A percentile compares a stretch with the other conserved stretches of the same genome.
These are phyloP conservation scores for Elymus sibiricus DNA, from an alignment of 176 grass and related monocot species.

Conservation along the genomic window DNA sequence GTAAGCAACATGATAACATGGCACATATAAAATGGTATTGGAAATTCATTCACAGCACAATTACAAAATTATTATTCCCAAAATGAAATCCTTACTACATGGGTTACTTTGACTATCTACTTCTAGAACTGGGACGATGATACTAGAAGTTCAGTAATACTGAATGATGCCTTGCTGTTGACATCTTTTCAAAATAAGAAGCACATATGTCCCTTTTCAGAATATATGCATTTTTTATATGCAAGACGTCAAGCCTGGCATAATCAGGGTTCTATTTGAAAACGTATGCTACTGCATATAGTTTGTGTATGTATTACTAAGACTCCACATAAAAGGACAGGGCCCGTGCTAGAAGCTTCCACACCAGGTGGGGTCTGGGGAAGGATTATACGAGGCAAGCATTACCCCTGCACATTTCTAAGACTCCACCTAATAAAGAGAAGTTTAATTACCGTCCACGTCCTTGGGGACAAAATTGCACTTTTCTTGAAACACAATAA, in stretches of 20 bases:
- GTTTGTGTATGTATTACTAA: neutral
- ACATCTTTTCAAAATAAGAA: slow-evolving; percentile 5
- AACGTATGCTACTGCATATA: neutral
- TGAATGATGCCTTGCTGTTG: neutral
- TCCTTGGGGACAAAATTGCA: neutral
- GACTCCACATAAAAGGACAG: neutral
- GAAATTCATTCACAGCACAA: neutral
- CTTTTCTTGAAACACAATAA: neutral
- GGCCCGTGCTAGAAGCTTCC: too few species aligned
- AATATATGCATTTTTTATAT: neutral
- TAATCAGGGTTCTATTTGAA: neutral
- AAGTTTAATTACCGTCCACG: neutral
- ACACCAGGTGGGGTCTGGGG: too few species aligned
- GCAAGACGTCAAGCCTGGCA: neutral
- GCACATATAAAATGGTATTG: neutral
- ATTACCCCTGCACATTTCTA: neutral
- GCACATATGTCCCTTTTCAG: neutral
- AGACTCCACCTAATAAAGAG: neutral
- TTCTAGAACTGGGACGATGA: neutral
- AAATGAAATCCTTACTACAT: neutral
- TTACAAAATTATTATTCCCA: neutral
- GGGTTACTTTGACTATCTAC: neutral
- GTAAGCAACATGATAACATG: neutral
- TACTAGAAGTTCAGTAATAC: neutral
- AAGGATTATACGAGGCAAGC: too few species aligned